Evolutionary conservation across 352 stramenopile species (phyloP).

Genomic region (Hyaloperonospora arabidopsidis): DNA sequence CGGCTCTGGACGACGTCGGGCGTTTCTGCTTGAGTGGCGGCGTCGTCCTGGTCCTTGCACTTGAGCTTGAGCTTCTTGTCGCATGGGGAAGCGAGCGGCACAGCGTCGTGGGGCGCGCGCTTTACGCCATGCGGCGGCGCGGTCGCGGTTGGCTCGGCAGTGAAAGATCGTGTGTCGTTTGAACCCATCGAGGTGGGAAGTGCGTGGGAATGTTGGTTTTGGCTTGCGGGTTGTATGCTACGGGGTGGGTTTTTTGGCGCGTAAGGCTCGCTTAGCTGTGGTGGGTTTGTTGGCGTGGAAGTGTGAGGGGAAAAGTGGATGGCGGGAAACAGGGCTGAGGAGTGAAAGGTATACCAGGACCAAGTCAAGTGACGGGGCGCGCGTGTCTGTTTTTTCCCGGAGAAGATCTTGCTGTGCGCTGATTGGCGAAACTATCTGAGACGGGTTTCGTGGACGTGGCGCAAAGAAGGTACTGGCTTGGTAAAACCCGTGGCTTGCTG

Average conservation of each 20-base stretch:
- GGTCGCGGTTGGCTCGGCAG: constrained; percentile 7
- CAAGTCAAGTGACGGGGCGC: constrained; percentile 12
- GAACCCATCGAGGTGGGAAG: constrained; percentile 34
- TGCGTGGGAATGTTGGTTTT: constrained; percentile 43
- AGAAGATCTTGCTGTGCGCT: constrained; percentile 9
- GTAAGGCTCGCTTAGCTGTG: constrained; percentile 1
- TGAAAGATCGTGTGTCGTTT: constrained; percentile 30
- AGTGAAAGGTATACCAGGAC: constrained; percentile 4
- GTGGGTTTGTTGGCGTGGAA: constrained; percentile 17
- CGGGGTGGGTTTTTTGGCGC: constrained; percentile 1
- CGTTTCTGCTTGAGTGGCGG: constrained; percentile 4
- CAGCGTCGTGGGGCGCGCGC: constrained; percentile 12
- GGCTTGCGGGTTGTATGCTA: constrained; percentile 31
- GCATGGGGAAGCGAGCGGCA: constrained; percentile 14
- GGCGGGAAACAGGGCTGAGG: neutral
- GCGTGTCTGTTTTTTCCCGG: constrained; percentile 11
- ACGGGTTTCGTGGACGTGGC: no score
- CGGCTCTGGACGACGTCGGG: constrained; percentile 2
- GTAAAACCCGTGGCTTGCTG: no score
- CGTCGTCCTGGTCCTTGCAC: constrained; percentile 9
- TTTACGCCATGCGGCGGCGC: constrained; percentile 15
- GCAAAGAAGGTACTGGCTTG: no score
- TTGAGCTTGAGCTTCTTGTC: constrained; percentile 40
- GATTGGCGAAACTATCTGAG: constrained; percentile 6
- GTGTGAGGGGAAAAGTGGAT: constrained; percentile 16